Evolutionary conservation across 2,329 filamentous ascomycete species (phyloP).

Genomic region (Pseudogymnoascus sp.): DNA sequence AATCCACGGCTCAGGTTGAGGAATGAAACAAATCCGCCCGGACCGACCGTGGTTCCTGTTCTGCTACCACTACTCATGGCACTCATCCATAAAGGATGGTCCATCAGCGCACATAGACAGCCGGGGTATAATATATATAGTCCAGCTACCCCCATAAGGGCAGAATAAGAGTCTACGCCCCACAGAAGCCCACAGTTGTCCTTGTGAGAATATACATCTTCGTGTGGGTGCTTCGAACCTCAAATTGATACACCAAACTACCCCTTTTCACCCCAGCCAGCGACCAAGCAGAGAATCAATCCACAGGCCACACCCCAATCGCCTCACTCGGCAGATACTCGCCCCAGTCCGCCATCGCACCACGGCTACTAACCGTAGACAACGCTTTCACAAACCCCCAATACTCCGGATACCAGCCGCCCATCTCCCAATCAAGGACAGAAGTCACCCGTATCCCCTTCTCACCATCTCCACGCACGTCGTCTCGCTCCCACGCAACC

Average conservation of each 20-base stretch:
- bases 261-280: background rate
- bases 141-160: background rate
- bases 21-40: background rate
- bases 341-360: no score
- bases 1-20: background rate
- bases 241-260: background rate
- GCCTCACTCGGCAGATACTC: no score
- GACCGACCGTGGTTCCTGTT: background rate
- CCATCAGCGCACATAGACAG: background rate
- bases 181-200: background rate
- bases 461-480: no score
- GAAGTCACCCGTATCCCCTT: no score
- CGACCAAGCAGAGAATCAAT: background rate
- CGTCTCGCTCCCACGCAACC: no score
- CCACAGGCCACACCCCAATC: background rate
- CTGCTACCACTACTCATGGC: background rate
- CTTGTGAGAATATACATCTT: background rate
- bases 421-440: no score
- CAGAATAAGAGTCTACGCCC: background rate
- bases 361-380: no score
- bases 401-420: no score
- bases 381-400: no score
- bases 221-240: no score
- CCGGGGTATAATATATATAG: background rate
- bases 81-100: background rate